A percentile compares a stretch with the other conserved stretches of the same genome.
These are phyloP conservation scores for Scortechinia acanthostroma DNA, from an alignment of 2,329 filamentous ascomycete genomes.

Conservation along the genomic window DNA sequence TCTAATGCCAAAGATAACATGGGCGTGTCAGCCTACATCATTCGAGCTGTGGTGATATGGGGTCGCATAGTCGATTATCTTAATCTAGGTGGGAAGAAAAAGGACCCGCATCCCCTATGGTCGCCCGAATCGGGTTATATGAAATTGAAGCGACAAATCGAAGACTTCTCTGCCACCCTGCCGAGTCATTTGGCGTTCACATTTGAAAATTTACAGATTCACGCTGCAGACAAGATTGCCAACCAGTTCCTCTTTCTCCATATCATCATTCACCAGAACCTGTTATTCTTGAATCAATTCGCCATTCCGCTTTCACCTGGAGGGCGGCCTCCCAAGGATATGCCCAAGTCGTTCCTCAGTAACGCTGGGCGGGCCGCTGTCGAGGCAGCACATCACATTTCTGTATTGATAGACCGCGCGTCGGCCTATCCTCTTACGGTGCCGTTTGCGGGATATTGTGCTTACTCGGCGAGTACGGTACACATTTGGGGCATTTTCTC, in stretches of 20 bases:
- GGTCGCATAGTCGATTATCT: slow-evolving; percentile 83
- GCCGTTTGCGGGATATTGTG: slow-evolving; percentile 90
- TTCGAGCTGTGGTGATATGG: slow-evolving; percentile 80
- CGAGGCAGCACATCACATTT: slow-evolving; percentile 79
- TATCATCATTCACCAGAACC: slow-evolving; percentile 80
- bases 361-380: slow-evolving; percentile 72
- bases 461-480: slow-evolving; percentile 88
- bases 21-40: slow-evolving; percentile 87
- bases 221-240: slow-evolving; percentile 76
- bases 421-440: slow-evolving; percentile 76
- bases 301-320: slow-evolving; percentile 59
- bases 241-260: slow-evolving; percentile 93
- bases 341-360: slow-evolving; percentile 71
- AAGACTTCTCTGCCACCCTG: slow-evolving; percentile 62
- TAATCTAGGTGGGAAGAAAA: slow-evolving; percentile 79
- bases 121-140: slow-evolving; percentile 71
- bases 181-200: slow-evolving; percentile 70
- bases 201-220: slow-evolving; percentile 74
- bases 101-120: slow-evolving; percentile 75
- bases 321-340: slow-evolving; percentile 57
- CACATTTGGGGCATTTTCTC: slow-evolving; percentile 90
- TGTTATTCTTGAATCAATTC: slow-evolving; percentile 83
- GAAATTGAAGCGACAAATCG: slow-evolving; percentile 62
- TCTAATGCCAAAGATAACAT: slow-evolving; percentile 73
- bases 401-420: slow-evolving; percentile 72